Percentiles rank a stretch among this genome's conserved stretches.
Evolutionary conservation across 2,329 filamentous ascomycete species (phyloP).

Genomic region (Pseudogymnoascus sp.): DNA sequence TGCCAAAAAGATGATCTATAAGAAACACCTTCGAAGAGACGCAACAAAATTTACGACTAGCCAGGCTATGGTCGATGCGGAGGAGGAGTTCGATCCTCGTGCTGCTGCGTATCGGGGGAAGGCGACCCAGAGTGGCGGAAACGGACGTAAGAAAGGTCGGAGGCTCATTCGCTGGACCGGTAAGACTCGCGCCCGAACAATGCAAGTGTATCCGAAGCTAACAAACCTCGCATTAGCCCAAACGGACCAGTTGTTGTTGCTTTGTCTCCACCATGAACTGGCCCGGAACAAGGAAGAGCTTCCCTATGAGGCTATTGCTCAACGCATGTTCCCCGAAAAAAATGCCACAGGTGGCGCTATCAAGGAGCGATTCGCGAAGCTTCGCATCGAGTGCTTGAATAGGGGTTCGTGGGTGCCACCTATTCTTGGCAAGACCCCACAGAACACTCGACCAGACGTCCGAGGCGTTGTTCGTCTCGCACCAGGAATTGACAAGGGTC

Average conservation of each 20-base stretch:
- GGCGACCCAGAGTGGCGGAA: conserved; percentile 8
- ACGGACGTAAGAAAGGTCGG: conserved; percentile 12
- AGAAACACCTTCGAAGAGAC: neutral
- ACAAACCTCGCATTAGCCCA: neutral
- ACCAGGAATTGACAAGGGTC: conserved; percentile 5
- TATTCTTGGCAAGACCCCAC: conserved; percentile 23
- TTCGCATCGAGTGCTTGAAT: conserved; percentile 30
- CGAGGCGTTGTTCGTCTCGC: conserved; percentile 9
- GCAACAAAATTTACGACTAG: conserved; percentile 8
- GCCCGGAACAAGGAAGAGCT: conserved; percentile 28
- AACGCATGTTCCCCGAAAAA: conserved; percentile 34
- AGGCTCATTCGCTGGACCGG: conserved; percentile 12
- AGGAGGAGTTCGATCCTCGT: conserved; percentile 12
- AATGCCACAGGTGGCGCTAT: conserved; percentile 33
- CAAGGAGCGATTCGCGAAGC: conserved; percentile 32
- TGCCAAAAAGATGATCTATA: conserved; percentile 11
- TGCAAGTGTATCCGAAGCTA: neutral
- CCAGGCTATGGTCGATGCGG: conserved; percentile 17
- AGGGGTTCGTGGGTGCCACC: conserved; percentile 40
- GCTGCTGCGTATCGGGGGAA: conserved; percentile 6
- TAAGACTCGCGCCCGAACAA: neutral
- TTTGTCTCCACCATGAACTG: conserved; percentile 14
- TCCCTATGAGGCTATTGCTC: conserved; percentile 36
- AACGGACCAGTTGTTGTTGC: conserved; percentile 9
- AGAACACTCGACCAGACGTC: conserved; percentile 23